Evolutionary conservation across 2,329 filamentous ascomycete species (phyloP).

Genomic region (Fusarium sp.): DNA sequence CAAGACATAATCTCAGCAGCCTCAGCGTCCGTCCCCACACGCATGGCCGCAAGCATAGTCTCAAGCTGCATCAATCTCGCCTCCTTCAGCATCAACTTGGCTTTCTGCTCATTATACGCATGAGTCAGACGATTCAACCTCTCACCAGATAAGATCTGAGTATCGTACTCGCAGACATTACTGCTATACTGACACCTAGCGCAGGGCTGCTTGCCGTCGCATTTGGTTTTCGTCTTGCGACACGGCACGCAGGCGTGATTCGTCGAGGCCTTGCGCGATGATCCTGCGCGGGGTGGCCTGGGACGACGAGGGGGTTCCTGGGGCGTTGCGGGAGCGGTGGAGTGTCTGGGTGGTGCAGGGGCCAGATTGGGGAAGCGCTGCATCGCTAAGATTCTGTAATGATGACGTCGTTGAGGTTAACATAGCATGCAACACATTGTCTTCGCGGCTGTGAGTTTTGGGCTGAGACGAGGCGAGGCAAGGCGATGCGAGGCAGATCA

Average conservation of each 20-base stretch:
- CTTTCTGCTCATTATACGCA: slow-evolving; percentile 21
- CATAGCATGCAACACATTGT: not conserved
- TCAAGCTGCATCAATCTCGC: slow-evolving; percentile 20
- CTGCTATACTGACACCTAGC: slow-evolving; percentile 1
- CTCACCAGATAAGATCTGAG: slow-evolving; percentile 10
- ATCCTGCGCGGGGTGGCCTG: not conserved
- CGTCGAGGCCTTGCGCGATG: slow-evolving; percentile 10
- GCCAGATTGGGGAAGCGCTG: slow-evolving; percentile 13
- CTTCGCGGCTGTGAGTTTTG: not conserved
- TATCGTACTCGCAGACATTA: slow-evolving; percentile 18
- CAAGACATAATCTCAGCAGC: slow-evolving; percentile 27
- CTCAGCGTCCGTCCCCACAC: slow-evolving; percentile 4
- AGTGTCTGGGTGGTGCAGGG: slow-evolving; percentile 5
- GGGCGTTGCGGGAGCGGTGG: not conserved
- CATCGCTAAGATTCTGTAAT: not conserved
- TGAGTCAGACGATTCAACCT: slow-evolving; percentile 15
- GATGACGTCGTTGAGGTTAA: slow-evolving; percentile 25
- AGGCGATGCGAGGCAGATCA: not conserved
- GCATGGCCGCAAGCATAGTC: slow-evolving; percentile 19
- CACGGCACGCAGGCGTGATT: slow-evolving; percentile 16
- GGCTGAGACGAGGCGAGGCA: not conserved
- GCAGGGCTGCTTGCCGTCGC: slow-evolving; percentile 21
- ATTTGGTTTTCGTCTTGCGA: slow-evolving; percentile 24
- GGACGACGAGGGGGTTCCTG: not conserved
- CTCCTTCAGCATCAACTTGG: slow-evolving; percentile 12